Evolutionary conservation across 129 eudicot species (phyloP), one percentile per base, ranked within the genome.

Genomic region (Deinandra increscens): DNA sequence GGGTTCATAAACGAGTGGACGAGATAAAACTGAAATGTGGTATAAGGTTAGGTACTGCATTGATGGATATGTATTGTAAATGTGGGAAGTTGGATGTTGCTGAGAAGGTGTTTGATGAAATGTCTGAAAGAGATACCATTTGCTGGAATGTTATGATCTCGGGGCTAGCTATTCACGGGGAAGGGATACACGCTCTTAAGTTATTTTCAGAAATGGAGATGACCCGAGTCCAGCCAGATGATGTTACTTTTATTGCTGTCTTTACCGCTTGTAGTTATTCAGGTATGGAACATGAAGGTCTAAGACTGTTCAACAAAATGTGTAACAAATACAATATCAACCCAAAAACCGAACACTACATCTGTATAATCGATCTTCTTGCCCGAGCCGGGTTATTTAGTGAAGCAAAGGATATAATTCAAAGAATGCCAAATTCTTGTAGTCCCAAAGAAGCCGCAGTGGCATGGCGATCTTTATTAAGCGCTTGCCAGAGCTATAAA

Each of bases 1-100:
- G 91, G 96, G 60, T 85, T 42, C 91, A 88, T 72, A 79, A 66
- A 20, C 71, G 71, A 41, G 46, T 79, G 31, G 69, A 79, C 2
- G 61, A 50, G 50, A 3, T 73, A 6, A 71, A 69, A 43, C 18
- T 81, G 70, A 58, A 17, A 3, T 7, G 36, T 26, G 44, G 80
- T 59, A 67, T 82, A 22, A 72, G 44, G 18, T 74, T 85, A 67
- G 81, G 88, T 56, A 88, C 95, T 23, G 88, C 88, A 1, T 19
- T 88, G 33, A 81, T 88, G 63, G 88, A 88, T 58, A 82, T 88
- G 95, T 88, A 88, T 68, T 79, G 82, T 15, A 88, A 88, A 81
- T 85, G 91, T 68, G 91, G 96, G 69, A 69, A 77, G 51, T 71
- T 85, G 66, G 82, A 83, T 60, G 45, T 75, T 4, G 95, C 91